These are phyloP conservation scores for Schoenoplectus triqueter DNA, from an alignment of 202 grass and related monocot genomes.

Conservation along the genomic window DNA sequence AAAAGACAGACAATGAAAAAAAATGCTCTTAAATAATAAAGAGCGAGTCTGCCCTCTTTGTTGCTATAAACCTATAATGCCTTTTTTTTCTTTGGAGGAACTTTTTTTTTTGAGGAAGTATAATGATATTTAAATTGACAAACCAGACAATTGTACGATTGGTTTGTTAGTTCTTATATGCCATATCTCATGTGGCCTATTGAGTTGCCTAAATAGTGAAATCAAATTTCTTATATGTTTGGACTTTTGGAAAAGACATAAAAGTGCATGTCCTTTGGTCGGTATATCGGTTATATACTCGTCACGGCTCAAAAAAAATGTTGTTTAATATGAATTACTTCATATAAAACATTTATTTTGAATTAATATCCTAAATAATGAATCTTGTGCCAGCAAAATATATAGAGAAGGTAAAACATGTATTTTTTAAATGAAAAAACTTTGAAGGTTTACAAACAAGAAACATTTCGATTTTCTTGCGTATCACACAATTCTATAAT, in stretches of 20 bases:
- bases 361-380: neutral
- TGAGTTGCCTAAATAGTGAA: neutral
- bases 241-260: neutral
- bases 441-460: too few relatives aligned
- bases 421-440: too few relatives aligned
- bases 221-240: neutral
- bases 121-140: neutral
- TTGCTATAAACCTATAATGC: neutral
- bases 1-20: neutral
- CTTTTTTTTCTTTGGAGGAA: too few relatives aligned
- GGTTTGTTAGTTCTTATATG: neutral
- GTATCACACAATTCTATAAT: too few relatives aligned
- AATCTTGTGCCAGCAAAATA: too few relatives aligned
- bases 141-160: neutral
- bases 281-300: neutral
- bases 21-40: neutral
- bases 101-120: too few relatives aligned
- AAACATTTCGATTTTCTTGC: too few relatives aligned
- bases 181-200: neutral
- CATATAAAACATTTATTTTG: neutral
- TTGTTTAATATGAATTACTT: neutral
- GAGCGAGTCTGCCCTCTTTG: neutral
- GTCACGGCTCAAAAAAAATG: neutral
- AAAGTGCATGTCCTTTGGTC: neutral
- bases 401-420: too few relatives aligned